Conservation (phyloP, 1,284 basidiomycete species). For the Ustilago cynodontis region DNA sequence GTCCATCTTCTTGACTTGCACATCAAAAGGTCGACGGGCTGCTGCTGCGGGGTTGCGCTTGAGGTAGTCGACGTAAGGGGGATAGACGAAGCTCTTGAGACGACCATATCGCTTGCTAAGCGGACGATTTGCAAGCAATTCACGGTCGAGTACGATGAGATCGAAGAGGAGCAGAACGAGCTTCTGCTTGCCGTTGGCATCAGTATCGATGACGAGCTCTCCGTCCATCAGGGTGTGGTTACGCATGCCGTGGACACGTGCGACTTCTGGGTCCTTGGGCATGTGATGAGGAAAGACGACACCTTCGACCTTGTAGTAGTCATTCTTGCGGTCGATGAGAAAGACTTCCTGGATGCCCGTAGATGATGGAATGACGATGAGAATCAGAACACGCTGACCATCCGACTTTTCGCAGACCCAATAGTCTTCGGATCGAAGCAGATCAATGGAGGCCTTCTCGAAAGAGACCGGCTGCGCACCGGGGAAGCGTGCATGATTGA, state of each 20-base stretch:
- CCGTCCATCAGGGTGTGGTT: slow-evolving; percentile 89
- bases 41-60: slow-evolving; percentile 78
- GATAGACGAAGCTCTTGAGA: slow-evolving; percentile 83
- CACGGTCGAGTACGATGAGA: slow-evolving; percentile 85
- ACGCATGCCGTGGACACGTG: slow-evolving; percentile 69
- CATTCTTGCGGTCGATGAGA: slow-evolving; percentile 89
- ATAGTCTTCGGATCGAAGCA: slow-evolving; percentile 73
- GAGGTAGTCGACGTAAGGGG: slow-evolving; percentile 82
- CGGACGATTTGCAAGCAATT: slow-evolving; percentile 85
- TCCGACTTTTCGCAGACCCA: slow-evolving; percentile 99
- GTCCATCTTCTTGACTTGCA: slow-evolving; percentile 83
- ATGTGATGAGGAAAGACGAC: slow-evolving; percentile 80
- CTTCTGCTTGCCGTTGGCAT: slow-evolving; percentile 73
- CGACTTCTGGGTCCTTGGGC: slow-evolving; percentile 30
- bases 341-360: slow-evolving; percentile 76
- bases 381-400: slow-evolving; percentile 88
- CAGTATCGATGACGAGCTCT: slow-evolving; percentile 91
- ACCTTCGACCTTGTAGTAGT: slow-evolving; percentile 78
- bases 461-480: slow-evolving; percentile 66
- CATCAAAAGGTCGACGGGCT: slow-evolving; percentile 84
- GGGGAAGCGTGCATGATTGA: slow-evolving; percentile 52
- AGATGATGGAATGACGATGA: slow-evolving; percentile 76
- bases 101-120: slow-evolving; percentile 90
- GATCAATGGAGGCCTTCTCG: slow-evolving; percentile 47
- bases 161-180: slow-evolving; percentile 91